Evolutionary conservation across 2,329 filamentous ascomycete genomes (phyloP).

Genomic region (Metarhizium humberi): DNA sequence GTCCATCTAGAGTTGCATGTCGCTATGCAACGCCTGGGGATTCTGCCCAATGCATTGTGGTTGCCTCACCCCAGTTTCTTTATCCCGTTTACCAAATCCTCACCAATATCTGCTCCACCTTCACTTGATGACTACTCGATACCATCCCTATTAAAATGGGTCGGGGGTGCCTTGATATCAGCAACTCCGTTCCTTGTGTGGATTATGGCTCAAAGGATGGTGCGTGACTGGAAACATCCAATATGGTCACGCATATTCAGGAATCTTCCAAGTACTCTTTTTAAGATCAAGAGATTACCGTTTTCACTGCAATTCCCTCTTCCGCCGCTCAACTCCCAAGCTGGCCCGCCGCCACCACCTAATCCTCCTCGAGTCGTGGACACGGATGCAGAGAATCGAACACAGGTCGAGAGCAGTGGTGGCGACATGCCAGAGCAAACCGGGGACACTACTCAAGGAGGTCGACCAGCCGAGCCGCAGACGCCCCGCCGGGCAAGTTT

Average conservation of each 20-base stretch:
- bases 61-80: conserved; percentile 41
- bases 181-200: conserved; percentile 38
- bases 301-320: conserved; percentile 12
- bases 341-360: neutral
- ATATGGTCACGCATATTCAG: conserved; percentile 31
- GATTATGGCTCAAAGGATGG: conserved; percentile 31
- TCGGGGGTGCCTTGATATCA: conserved; percentile 30
- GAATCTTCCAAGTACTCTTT: conserved; percentile 29
- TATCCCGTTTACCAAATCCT: conserved; percentile 42
- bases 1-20: conserved; percentile 43
- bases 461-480: conserved; percentile 19
- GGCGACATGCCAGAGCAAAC: conserved; percentile 15
- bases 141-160: conserved; percentile 33
- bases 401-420: neutral
- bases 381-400: neutral
- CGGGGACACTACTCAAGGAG: conserved; percentile 20
- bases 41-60: conserved; percentile 30
- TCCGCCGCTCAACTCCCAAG: conserved; percentile 8
- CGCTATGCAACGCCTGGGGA: conserved; percentile 41
- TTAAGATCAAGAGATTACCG: conserved; percentile 15
- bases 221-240: conserved; percentile 23
- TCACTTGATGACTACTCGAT: conserved; percentile 27
- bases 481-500: conserved; percentile 34
- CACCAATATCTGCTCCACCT: conserved; percentile 39
- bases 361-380: neutral